Conservation (phyloP, 2,329 filamentous ascomycete species). For the Cladosporium colombiae region DNA sequence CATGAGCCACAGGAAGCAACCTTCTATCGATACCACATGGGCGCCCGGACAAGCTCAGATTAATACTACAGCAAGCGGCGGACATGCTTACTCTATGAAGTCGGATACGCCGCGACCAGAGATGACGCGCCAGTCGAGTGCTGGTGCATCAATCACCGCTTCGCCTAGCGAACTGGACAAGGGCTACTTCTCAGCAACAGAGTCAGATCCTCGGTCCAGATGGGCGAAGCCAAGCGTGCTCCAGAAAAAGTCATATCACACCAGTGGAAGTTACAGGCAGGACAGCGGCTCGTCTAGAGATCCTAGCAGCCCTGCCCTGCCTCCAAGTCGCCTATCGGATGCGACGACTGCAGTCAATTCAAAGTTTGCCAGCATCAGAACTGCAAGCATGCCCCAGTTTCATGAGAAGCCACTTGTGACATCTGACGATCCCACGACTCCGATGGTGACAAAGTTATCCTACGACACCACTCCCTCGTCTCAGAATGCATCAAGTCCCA, state of each 20-base stretch:
- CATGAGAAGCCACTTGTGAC: constrained; percentile 41
- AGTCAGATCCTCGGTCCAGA: constrained; percentile 71
- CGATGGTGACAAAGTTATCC: constrained; percentile 59
- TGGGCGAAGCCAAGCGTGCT: constrained; percentile 71
- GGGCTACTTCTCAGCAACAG: constrained; percentile 90
- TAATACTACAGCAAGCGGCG: constrained; percentile 10
- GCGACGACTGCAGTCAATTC: constrained; percentile 28
- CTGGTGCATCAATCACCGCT: constrained; percentile 20
- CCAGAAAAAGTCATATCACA: constrained; percentile 61
- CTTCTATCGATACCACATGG: constrained; percentile 62
- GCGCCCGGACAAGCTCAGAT: constrained; percentile 28
- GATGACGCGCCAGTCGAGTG: constrained; percentile 6
- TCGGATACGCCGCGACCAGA: constrained; percentile 7
- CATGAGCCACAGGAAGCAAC: constrained; percentile 52
- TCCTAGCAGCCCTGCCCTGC: constrained; percentile 24
- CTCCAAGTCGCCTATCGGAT: constrained; percentile 22
- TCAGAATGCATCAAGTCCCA: constrained; percentile 26
- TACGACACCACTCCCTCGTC: constrained; percentile 44
- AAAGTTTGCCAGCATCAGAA: constrained; percentile 31
- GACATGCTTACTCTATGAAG: constrained; percentile 24
- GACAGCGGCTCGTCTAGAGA: background rate
- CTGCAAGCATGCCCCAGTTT: constrained; percentile 30
- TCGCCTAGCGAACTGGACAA: constrained; percentile 68
- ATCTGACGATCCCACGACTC: constrained; percentile 46
- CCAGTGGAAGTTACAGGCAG: background rate